phyloP scores from a whole-genome alignment of 495 filamentous ascomycete species.

The Penicillium daleae region DNA sequence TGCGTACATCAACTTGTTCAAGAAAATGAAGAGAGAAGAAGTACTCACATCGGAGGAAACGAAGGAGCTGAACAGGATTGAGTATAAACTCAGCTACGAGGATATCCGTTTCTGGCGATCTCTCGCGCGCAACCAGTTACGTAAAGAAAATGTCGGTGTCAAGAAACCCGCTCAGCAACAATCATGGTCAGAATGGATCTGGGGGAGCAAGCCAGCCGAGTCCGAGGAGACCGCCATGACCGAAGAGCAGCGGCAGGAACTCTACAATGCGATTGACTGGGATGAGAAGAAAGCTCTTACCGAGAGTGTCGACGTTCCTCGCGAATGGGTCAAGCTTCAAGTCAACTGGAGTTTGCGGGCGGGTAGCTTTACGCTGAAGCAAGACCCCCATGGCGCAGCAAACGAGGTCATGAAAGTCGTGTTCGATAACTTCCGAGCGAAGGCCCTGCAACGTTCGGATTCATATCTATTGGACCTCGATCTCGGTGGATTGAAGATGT shows the following conservation, averaged over 20 bases:
- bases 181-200: conserved; percentile 86
- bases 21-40: conserved; percentile 83
- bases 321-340: conserved; percentile 89
- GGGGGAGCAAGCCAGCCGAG: conserved; percentile 76
- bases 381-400: conserved; percentile 77
- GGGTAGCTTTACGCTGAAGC: conserved; percentile 90
- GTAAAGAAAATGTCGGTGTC: conserved; percentile 88
- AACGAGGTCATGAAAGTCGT: conserved; percentile 85
- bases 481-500: conserved; percentile 89
- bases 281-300: conserved; percentile 91
- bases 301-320: conserved; percentile 84
- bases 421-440: conserved; percentile 91
- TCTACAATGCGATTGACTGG: conserved; percentile 97
- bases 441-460: conserved; percentile 83
- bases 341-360: conserved; percentile 86
- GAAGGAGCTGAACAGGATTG: conserved; percentile 73
- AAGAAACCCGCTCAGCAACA: conserved; percentile 67
- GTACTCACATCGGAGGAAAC: conserved; percentile 68
- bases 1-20: conserved; percentile 91
- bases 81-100: conserved; percentile 90
- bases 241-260: conserved; percentile 92
- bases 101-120: conserved; percentile 97
- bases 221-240: conserved; percentile 80
- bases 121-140: conserved; percentile 88
- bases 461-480: conserved; percentile 86